Evolutionary conservation across 73 alveolate species (phyloP).

Genomic region (Paramecium caudatum): DNA sequence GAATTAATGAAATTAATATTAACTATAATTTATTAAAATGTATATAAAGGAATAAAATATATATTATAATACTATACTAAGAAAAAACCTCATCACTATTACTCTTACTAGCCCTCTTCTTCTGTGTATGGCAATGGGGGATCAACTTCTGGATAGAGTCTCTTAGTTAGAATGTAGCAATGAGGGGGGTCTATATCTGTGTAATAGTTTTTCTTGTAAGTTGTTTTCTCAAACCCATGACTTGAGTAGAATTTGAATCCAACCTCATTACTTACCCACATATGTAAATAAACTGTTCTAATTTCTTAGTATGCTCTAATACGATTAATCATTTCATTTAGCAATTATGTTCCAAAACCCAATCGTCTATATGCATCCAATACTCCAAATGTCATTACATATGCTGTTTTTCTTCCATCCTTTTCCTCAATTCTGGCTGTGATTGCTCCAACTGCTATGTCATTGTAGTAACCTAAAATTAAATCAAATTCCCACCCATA

Average conservation of each 20-base stretch:
- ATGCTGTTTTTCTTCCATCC: slow-evolving; percentile 53
- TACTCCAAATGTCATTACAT: slow-evolving; percentile 75
- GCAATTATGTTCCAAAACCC: slow-evolving; percentile 67
- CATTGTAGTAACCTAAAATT: slow-evolving; percentile 69
- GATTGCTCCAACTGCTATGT: slow-evolving; percentile 76
- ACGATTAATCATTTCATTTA: slow-evolving; percentile 63
- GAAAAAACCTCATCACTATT: slow-evolving; percentile 1
- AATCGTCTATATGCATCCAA: slow-evolving; percentile 72
- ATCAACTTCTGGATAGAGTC: slow-evolving; percentile 65
- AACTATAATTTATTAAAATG: too few species aligned
- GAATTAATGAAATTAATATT: too few species aligned
- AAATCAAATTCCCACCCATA: neutral
- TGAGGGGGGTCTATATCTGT: slow-evolving; percentile 73
- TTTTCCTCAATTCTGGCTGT: slow-evolving; percentile 71
- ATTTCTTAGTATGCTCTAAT: slow-evolving; percentile 47
- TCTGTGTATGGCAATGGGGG: slow-evolving; percentile 51
- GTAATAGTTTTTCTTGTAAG: slow-evolving; percentile 65
- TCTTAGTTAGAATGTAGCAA: slow-evolving; percentile 57
- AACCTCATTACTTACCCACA: slow-evolving; percentile 73
- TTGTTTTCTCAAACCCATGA: slow-evolving; percentile 68
- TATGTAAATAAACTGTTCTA: slow-evolving; percentile 66
- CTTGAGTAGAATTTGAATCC: slow-evolving; percentile 69
- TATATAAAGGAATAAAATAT: too few species aligned
- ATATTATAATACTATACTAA: too few species aligned
- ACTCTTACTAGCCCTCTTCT: neutral